Percentiles rank a stretch among this genome's conserved stretches.
These are phyloP conservation scores for Komagataella mondaviorum DNA, from an alignment of 805 yeast species.

Conservation along the genomic window DNA sequence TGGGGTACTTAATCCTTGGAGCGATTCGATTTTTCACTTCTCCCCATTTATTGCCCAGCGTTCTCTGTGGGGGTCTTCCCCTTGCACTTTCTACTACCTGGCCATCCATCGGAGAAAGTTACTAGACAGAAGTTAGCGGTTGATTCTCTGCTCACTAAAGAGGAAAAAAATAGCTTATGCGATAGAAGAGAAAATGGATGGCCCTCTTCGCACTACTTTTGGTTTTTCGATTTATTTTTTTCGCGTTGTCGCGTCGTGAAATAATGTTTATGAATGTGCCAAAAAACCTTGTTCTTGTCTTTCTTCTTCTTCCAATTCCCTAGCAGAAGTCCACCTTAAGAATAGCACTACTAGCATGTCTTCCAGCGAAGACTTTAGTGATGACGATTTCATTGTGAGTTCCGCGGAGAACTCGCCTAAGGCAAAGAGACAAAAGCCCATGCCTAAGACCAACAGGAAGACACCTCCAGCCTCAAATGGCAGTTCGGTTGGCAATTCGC, in stretches of 20 bases:
- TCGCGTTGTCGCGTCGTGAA: neutral
- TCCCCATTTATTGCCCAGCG: neutral
- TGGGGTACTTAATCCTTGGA: conserved; percentile 1
- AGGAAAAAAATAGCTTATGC: neutral
- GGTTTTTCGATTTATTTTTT: neutral
- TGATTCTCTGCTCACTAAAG: neutral
- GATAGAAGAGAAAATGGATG: neutral
- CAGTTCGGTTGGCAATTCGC: neutral
- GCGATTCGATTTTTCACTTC: neutral
- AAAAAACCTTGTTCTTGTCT: neutral
- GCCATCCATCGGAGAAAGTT: neutral
- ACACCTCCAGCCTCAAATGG: neutral
- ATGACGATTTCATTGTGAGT: neutral
- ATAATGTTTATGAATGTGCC: neutral
- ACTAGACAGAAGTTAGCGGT: neutral
- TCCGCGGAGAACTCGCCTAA: neutral
- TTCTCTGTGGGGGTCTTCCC: neutral
- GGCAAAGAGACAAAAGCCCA: neutral
- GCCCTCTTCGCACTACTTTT: neutral
- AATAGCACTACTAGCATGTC: neutral
- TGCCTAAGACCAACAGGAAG: neutral
- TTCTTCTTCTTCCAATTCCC: neutral
- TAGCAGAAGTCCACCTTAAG: neutral
- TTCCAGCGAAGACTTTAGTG: neutral
- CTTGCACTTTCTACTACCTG: neutral